Conservation (phyloP, 2,329 filamentous ascomycete species). For the Lachnellula suecica region DNA sequence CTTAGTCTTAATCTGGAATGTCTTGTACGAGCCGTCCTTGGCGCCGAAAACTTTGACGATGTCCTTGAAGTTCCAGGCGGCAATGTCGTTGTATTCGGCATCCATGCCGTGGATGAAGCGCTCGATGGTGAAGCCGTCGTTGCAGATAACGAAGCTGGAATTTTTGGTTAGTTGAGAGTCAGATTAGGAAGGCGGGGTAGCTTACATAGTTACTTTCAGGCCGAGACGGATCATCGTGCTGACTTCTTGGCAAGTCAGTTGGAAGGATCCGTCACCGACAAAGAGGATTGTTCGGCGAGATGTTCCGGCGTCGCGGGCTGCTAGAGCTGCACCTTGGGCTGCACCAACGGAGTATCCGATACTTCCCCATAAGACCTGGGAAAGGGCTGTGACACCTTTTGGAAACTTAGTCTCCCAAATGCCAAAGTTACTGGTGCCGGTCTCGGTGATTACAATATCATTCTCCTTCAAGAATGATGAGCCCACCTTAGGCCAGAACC, state of each 20-base stretch:
- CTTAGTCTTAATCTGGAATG: conserved; percentile 68
- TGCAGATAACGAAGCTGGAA: conserved; percentile 74
- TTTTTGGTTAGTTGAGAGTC: conserved; percentile 3
- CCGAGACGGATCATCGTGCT: conserved; percentile 78
- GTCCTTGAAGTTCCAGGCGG: conserved; percentile 70
- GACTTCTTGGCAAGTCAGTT: conserved; percentile 81
- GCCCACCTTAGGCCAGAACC: conserved; percentile 78
- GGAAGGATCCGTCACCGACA: conserved; percentile 85
- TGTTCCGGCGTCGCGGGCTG: conserved; percentile 61
- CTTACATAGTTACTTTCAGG: conserved; percentile 74
- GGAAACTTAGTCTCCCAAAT: conserved; percentile 86
- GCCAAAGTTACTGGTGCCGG: conserved; percentile 84
- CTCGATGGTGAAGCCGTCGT: conserved; percentile 88
- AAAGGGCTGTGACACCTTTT: conserved; percentile 72
- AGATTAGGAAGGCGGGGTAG: background rate
- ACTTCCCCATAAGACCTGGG: conserved; percentile 71
- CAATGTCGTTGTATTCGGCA: conserved; percentile 78
- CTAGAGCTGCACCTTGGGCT: conserved; percentile 69
- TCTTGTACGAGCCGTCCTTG: conserved; percentile 53
- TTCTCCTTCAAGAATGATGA: conserved; percentile 67
- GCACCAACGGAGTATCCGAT: conserved; percentile 66
- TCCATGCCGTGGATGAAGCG: conserved; percentile 84
- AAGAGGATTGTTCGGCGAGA: conserved; percentile 74
- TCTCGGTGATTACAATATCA: conserved; percentile 84
- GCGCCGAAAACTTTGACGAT: conserved; percentile 69